Evolutionary conservation across 1,139 yeast genomes (phyloP), one percentile per base, ranked within the genome.

Genomic region (Suhomyces kunorum): DNA sequence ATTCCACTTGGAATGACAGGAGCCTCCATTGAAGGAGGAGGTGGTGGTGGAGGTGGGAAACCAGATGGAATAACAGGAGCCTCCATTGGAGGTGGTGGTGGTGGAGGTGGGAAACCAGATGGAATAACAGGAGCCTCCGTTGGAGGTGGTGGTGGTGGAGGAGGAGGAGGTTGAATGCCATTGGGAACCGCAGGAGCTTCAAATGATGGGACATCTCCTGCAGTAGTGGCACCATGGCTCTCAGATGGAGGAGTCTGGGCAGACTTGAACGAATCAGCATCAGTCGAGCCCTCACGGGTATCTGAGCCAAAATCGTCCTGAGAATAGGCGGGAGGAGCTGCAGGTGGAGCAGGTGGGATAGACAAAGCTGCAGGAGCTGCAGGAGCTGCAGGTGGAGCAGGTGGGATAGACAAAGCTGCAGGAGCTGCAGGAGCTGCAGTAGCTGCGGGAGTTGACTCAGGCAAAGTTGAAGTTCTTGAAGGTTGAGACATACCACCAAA

Each of bases 401-500:
- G 23, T 6, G 32, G 8, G n/a, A 9, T 8, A 5, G 28, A 15
- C 2, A 5, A 17, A 8, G 31, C 33, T 5, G 36, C 32, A 17
- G 38, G 40, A 28, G 30, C 17, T 5, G 31, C n/a, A n/a, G n/a
- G n/a, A n/a, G n/a, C n/a, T 14, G 28, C 28, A 4, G 7, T 23
- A 8, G 31, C 33, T 5, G 36, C 32, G 13, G 38, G 40, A 28
- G 30, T 16, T 5, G 31, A 38, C 14, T 33, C 36, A 4, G 36
- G 27, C 7, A n/a, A 20, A 18, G 43, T 41, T 3, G 49, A 42
- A 27, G 42, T 42, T 40, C 62, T 58, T 16, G 55, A 49, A 8
- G 64, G 60, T 34, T 70, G 72, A 24, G 43, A 72, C 83, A 80
- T 78, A 3, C 83, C 79, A 2, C 86, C 83, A 55, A 81, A 79